Evolutionary conservation across 2,329 filamentous ascomycete genomes (phyloP).

Genomic region (Xylariales sp.): DNA sequence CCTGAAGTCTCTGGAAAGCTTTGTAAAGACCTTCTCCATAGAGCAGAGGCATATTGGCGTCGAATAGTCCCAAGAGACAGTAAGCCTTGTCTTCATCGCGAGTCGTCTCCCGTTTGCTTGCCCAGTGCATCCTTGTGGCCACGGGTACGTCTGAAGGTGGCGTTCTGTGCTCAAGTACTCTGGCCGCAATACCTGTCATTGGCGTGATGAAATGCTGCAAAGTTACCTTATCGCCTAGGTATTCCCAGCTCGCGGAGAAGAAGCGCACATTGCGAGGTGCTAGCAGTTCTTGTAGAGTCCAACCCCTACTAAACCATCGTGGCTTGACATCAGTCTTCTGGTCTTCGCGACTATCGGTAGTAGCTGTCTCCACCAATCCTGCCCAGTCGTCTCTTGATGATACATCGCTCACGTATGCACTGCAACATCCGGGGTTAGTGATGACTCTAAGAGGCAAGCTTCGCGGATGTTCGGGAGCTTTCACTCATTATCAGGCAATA

Average conservation of each 20-base stretch:
- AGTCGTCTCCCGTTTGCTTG: constrained; percentile 11
- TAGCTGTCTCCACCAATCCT: not conserved
- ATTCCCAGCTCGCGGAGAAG: constrained; percentile 1
- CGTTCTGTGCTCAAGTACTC: not conserved
- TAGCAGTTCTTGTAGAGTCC: constrained; percentile 8
- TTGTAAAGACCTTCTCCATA: constrained; percentile 2
- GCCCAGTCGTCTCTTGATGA: not conserved
- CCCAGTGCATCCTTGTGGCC: constrained; percentile 10
- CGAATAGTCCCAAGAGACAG: constrained; percentile 1
- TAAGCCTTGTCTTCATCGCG: constrained; percentile 11
- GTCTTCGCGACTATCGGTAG: not conserved
- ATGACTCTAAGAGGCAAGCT: too few relatives aligned
- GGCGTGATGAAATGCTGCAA: not conserved
- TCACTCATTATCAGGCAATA: too few relatives aligned
- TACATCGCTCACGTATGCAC: constrained; percentile 8
- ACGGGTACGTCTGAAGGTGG: constrained; percentile 8
- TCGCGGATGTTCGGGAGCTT: too few relatives aligned
- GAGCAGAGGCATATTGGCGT: constrained; percentile 3
- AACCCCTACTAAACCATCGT: constrained; percentile 3
- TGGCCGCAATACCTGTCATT: not conserved
- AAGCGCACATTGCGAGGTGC: constrained; percentile 7
- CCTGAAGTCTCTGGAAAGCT: constrained; percentile 9
- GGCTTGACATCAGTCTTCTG: too few relatives aligned
- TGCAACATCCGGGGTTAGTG: too few relatives aligned
- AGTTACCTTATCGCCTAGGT: constrained; percentile 2